Base-by-base conservation (phyloP, 2,329 filamentous ascomycete genomes). In the Elsinoe necatrix region DNA sequence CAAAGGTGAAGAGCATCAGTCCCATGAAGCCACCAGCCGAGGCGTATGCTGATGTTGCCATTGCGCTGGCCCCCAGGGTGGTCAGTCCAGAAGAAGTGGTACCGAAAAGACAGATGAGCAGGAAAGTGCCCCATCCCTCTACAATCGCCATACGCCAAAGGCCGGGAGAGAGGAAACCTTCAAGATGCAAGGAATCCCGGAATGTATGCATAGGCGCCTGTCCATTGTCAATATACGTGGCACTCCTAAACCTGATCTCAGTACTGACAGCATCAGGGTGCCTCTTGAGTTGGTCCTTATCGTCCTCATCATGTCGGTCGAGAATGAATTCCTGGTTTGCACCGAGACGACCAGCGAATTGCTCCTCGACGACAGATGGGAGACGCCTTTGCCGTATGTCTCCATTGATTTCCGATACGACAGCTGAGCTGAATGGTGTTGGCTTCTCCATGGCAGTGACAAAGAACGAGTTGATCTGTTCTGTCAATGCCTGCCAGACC, bases 1-100 rank as follows among this genome's bases (percentile, higher is more conserved):
- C 73, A 60, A 74, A 79, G 47, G 80, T 77, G 62, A 80, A 75
- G 0, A 77, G 62, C 0, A 76, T 65, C 14, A 79, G 37, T 1
- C 61, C 57, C 2, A 61, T 11, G n/a, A 48, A 48, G 23, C 60
- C 60, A 8, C 59, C 16, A 4, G 62, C 23, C 4, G 60, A 57
- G 4, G 56, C 62, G 39, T 62, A 63, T 8, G 34, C 25, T 7
- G 20, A 14, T 6, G 25, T 50, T 3, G 54, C 54, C 41, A 56
- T 42, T 14, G 11, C 14, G 12, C 7, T 29, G 6, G 18, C 14
- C 2, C 35, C 35, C 1, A 55, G 37, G 3, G 41, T 56, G 4
- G 62, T 62, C 3, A 63, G 52, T 3, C 60, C 62, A 11, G 60
- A 61, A 7, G 63, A 58, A 23, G 45, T 61, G 9, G 61, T 60